These are phyloP conservation scores for Imleria badia DNA, from an alignment of 768 basidiomycete genomes.

Conservation along the genomic window DNA sequence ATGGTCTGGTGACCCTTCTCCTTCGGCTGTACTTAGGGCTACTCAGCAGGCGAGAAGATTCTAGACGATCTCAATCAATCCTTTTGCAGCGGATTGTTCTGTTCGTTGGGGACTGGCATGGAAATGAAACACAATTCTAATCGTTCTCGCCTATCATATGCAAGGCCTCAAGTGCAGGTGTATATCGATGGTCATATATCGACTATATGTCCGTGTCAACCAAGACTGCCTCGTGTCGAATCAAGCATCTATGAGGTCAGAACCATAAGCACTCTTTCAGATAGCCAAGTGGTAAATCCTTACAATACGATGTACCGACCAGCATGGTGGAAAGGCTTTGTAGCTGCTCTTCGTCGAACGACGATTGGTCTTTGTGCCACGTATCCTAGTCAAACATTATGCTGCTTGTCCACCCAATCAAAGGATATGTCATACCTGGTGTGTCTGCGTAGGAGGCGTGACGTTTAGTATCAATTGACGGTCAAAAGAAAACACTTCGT, in stretches of 20 bases:
- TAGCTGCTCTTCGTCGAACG: slow-evolving; percentile 87
- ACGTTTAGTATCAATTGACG: not conserved
- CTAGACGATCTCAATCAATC: slow-evolving; percentile 10
- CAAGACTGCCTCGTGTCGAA: not conserved
- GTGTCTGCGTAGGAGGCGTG: slow-evolving; percentile 43
- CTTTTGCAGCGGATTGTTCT: slow-evolving; percentile 10
- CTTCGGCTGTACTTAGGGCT: not conserved
- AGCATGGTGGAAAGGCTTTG: slow-evolving; percentile 86
- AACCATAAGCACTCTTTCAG: slow-evolving; percentile 14
- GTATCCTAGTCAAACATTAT: slow-evolving; percentile 59
- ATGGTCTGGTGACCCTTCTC: not conserved
- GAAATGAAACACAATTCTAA: not conserved
- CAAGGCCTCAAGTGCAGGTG: not conserved
- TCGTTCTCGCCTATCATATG: not conserved
- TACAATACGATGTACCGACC: slow-evolving; percentile 87
- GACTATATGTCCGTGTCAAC: not conserved
- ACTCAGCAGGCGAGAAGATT: not conserved
- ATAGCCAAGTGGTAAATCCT: slow-evolving; percentile 30
- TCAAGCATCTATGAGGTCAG: slow-evolving; percentile 26
- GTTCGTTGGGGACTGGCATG: not conserved
- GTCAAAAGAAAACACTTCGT: slow-evolving; percentile 22
- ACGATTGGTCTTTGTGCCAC: slow-evolving; percentile 86
- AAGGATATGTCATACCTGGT: slow-evolving; percentile 46
- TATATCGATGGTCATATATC: slow-evolving; percentile 5
- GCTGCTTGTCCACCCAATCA: slow-evolving; percentile 1